Evolutionary conservation across 164 flowering plant genomes (phyloP), one percentile per base, ranked within the genome.

Genomic region (Pachysandra terminalis): DNA sequence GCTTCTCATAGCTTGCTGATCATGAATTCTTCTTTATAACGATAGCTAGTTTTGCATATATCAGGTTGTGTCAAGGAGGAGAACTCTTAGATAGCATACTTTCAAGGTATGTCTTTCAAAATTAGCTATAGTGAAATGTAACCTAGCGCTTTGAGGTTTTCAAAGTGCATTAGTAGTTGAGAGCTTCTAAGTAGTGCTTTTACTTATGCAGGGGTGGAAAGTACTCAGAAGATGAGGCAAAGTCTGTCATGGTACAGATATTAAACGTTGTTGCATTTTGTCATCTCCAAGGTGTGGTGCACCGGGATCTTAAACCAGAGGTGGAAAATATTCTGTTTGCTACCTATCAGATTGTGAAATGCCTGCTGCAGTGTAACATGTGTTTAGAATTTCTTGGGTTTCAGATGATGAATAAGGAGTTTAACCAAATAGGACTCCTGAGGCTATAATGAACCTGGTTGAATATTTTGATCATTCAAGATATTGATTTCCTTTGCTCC

Each of bases 271-370:
- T 90, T 59, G 85, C 96, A 24, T 93, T 86, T 82, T 89, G 88
- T 76, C 98, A 91, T 83, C 94, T 93, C 63, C 98, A 93, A 62
- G 98, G 98, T 56, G 97, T 93, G 68, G 96, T 93, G 68, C 98
- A 93, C 66, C 85, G 98, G 56, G 98, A 93, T 84, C 90, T 93
- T 63, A 93, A 93, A 81, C 98, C 98, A 66, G 98, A 93, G 98
- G 98, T 93, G 53, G 58, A 59, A 55, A 59, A 48, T 12, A 49
- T 65, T 59, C 56, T 53, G 55, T 52, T 64, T 24, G 7, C 45
- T 60, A 4, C 32, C 19, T 21, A 26, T 41, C 45, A 32, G 3
- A 17, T 37, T 16, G 27, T 26, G 13, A 26, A 19, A 26, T 59
- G 37, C 17, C 27, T n/a, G 23, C 19, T 16, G 59, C 1, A 7